Base-by-base conservation (phyloP, 805 yeast species). In the Kuraishia hungarica region DNA sequence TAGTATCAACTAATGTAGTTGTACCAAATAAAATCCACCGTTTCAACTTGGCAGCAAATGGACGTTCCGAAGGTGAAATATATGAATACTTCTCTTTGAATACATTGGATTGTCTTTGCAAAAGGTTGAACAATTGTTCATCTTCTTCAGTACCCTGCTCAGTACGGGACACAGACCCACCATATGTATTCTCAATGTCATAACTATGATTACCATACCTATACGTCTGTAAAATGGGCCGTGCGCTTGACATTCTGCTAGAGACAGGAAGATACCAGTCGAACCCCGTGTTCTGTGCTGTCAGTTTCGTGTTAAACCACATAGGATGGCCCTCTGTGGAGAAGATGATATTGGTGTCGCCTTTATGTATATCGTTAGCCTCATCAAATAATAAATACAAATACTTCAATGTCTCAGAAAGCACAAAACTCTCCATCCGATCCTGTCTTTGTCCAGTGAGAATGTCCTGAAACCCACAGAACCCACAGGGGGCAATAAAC, bases 251-350 rank as follows among this genome's bases (percentile, higher is more conserved):
- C n/a, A 13, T 35, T 15, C 43, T 35, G 3, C 43, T 7, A 6
- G 43, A 35, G 35, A n/a, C 53, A 3, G 29, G 19, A 24, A 21
- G 35, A 23, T 17, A 26, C 52, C 52, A 50, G 39, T 24, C 20
- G 21, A 28, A 50, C 3, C 52, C 39, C 15, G 43, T 50, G 7
- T n/a, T 20, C 23, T 28, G 23, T 5, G 51, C 35, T 4, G 21
- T n/a, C 29, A 49, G 35, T n/a, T 15, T 22, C 4, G 68, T 59
- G 51, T 80, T 80, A 54, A 79, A 74, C 96, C 97, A 89, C 58
- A 91, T 67, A 2, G 96, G 96, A 67, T 92, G 98, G 0, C 92
- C 97, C 63, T 92, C 98, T 0, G 98, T 92, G 13, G 93, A 81
- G 67, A 91, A 87, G 51, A 86, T 69, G 3, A 67, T 58, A 50